Evolutionary conservation across 352 stramenopile species (phyloP), one percentile per base, ranked within the genome.

Genomic region (Pythium utonaiense): DNA sequence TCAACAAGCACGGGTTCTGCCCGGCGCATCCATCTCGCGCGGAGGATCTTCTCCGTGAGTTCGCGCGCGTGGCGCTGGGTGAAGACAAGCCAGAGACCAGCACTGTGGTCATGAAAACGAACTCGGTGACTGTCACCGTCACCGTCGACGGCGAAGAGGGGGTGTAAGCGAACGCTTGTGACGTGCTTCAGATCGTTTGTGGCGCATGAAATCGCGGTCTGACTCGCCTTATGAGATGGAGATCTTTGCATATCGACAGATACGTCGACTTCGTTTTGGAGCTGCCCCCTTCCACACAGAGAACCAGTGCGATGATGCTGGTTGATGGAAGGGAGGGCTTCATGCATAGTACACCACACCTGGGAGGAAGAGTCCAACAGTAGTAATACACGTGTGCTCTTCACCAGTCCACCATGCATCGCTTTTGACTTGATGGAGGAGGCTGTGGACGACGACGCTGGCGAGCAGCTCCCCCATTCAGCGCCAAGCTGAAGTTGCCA

Each of bases 1-100:
- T 47, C 40, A 47, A 47, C 40, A 47, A 47, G n/a, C 40, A 47
- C 40, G 40, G 40, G n/a, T 47, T 47, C n/a, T 47, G 40, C n/a
- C 17, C 40, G 10, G 40, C 17, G n/a, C 40, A 47, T 19, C 40
- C 40, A 19, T 14, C 40, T 17, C 40, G 40, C 40, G 19, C 40
- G 40, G 40, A 47, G 40, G 40, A 47, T 47, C 40, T 47, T 4
- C 40, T 47, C 3, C 40, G 40, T 27, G 40, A 47, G 40, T 47
- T 47, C 8, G 40, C 40, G 6, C 40, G 40, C 40, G 40, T 47
- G 40, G 40, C 40, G 40, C n/a, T 47, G 40, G 40, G 40, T 19
- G 40, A 47, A 19, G 40, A 47, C 40, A 47, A 24, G 40, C 40
- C 40, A 1, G 5, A 47, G 14, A 9, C 24, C n/a, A 47, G n/a